Evolutionary conservation across 805 yeast genomes (phyloP).

Genomic region (Wickerhamomyces chambardii): DNA sequence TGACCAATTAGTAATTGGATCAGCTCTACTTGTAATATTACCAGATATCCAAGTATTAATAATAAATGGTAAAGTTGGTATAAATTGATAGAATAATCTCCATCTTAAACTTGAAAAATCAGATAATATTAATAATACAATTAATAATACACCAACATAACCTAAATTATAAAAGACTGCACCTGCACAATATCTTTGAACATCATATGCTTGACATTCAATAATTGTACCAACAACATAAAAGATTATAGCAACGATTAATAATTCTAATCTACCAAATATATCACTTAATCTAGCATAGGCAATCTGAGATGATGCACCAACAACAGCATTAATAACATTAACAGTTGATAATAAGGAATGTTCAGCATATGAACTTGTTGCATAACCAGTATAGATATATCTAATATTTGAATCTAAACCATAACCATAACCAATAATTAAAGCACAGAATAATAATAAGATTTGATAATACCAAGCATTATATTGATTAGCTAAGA

Average conservation of each 20-base stretch:
- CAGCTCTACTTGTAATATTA: slow-evolving; percentile 33
- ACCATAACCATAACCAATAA: slow-evolving; percentile 46
- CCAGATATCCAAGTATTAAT: slow-evolving; percentile 78
- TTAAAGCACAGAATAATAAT: slow-evolving; percentile 34
- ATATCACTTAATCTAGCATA: slow-evolving; percentile 57
- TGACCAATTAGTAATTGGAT: slow-evolving; percentile 35
- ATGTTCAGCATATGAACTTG: slow-evolving; percentile 42
- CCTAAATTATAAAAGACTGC: slow-evolving; percentile 46
- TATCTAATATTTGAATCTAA: slow-evolving; percentile 41
- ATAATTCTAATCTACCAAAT: slow-evolving; percentile 54
- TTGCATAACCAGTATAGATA: slow-evolving; percentile 45
- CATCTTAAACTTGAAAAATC: slow-evolving; percentile 64
- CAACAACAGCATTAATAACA: slow-evolving; percentile 49
- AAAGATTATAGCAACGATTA: slow-evolving; percentile 39
- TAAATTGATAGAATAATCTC: slow-evolving; percentile 57
- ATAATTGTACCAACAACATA: slow-evolving; percentile 57
- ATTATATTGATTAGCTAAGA: slow-evolving; percentile 36
- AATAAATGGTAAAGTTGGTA: slow-evolving; percentile 65
- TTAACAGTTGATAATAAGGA: slow-evolving; percentile 50
- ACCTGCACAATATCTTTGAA: slow-evolving; percentile 56
- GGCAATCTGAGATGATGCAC: slow-evolving; percentile 58
- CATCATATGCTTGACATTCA: slow-evolving; percentile 49
- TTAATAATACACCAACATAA: slow-evolving; percentile 52
- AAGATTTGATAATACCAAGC: slow-evolving; percentile 22
- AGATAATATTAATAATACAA: slow-evolving; percentile 48